Percentiles rank a stretch among this genome's conserved stretches.
phyloP scores from a whole-genome alignment of 805 yeast genomes.

The Candida rishiriensis region DNA sequence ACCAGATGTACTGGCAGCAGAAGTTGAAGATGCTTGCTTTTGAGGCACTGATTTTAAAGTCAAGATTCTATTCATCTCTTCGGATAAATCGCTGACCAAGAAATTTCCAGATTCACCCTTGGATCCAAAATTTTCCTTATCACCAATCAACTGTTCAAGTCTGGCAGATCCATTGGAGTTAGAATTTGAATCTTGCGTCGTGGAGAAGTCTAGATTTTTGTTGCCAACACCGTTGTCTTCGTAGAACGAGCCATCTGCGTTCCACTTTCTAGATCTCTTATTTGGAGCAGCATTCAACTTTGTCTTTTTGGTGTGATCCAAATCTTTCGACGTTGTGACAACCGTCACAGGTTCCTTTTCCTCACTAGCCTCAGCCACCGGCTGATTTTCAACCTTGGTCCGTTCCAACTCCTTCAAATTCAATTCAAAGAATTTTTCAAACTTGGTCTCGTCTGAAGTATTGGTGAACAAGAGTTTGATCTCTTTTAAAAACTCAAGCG shows the following conservation, averaged over 20 bases:
- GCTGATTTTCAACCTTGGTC: constrained; percentile 10
- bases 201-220: constrained; percentile 53
- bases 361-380: not conserved
- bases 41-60: constrained; percentile 17
- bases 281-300: constrained; percentile 9
- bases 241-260: constrained; percentile 52
- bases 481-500: constrained; percentile 26
- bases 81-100: constrained; percentile 57
- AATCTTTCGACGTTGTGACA: not conserved
- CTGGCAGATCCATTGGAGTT: constrained; percentile 18
- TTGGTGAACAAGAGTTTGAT: constrained; percentile 21
- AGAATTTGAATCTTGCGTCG: constrained; percentile 13
- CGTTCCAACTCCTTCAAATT: constrained; percentile 30
- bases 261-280: constrained; percentile 60
- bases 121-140: constrained; percentile 37
- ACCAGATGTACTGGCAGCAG: constrained; percentile 2
- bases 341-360: constrained; percentile 3
- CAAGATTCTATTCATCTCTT: constrained; percentile 42
- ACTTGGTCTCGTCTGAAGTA: constrained; percentile 27
- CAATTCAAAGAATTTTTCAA: constrained; percentile 35
- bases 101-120: constrained; percentile 53
- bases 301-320: constrained; percentile 6
- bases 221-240: constrained; percentile 36
- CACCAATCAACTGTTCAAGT: constrained; percentile 33
- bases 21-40: constrained; percentile 19